Evolutionary conservation across 306 rosid genomes (phyloP).

Genomic region (Corylus heterophylla): DNA sequence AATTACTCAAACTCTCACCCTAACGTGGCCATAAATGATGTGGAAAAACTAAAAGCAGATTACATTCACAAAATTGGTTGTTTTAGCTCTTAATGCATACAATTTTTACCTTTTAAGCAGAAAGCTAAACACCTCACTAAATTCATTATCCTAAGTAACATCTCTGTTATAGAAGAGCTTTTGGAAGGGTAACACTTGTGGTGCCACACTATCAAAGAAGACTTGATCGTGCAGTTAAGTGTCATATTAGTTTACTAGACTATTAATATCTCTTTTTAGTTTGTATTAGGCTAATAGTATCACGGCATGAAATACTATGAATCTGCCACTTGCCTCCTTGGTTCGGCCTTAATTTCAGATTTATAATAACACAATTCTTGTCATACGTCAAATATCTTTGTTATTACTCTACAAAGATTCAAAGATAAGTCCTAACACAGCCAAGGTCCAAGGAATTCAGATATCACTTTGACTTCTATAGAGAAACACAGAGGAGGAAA

Average conservation of each 20-base stretch:
- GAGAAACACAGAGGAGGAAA: background rate
- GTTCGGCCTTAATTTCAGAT: background rate
- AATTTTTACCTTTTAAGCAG: background rate
- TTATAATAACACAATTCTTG: background rate
- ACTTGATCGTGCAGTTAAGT: background rate
- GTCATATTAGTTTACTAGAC: background rate
- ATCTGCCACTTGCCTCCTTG: background rate
- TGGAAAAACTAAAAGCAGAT: constrained; percentile 1
- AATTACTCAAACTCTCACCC: background rate
- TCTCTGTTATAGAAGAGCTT: background rate
- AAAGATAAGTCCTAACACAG: background rate
- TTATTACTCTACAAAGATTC: background rate
- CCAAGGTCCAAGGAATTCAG: background rate
- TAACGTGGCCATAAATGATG: background rate
- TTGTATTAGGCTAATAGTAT: background rate
- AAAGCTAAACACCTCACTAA: background rate
- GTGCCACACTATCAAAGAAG: background rate
- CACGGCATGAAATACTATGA: background rate
- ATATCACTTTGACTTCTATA: background rate
- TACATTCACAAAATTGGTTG: background rate
- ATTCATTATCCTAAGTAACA: background rate
- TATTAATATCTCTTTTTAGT: background rate
- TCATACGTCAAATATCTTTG: background rate
- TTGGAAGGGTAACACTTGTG: background rate
- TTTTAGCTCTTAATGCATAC: background rate